Evolutionary conservation across 805 yeast genomes (phyloP), one percentile per base, ranked within the genome.

Genomic region (Metschnikowia picachoensis): DNA sequence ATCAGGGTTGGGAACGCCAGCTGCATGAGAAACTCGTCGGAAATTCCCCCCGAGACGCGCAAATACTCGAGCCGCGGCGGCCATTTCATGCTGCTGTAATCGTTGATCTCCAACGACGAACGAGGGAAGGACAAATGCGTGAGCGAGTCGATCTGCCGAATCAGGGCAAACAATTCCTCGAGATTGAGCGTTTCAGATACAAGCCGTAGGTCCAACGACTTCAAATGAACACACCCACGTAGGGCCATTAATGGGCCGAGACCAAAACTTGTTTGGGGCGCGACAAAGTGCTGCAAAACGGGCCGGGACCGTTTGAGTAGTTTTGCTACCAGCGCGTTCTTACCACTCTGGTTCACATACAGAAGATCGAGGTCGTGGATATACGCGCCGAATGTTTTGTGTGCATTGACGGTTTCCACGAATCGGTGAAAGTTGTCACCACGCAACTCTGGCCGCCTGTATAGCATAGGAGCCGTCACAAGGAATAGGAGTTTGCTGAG

Each of bases 261-360:
- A 0, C 99, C 99, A 70, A 94, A 92, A 67, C 95, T 85, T 30
- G 97, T 84, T 61, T 92, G 98, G 3, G 98, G 96, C 0, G 98
- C 97, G 8, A 86, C 77, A 57, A 94, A 90, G 10, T 74, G 69
- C 51, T 81, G 78, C 40, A 94, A 68, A 33, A 73, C 76, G 15
- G 74, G 62, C 8, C 90, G 78, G 44, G 96, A 87, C 35, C 96
- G 74, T 57, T 95, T 79, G 45, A 94, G 68, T 7, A 94, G 62
- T 53, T 87, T 84, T 0, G 97, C 88, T 11, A 92, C 89, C 62
- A 75, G 85, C 5, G 97, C 92, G 65, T 90, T 94, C 62, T 87
- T 90, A 11, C 98, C 98, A 32, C 88, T 77, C 64, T 94, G 98
- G 49, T 90, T 81, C 39, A 91, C 88, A 37, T 79, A 75, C 9